These are phyloP conservation scores for Macrolepiota fuliginosa DNA, from an alignment of 768 basidiomycete genomes.

Conservation along the genomic window DNA sequence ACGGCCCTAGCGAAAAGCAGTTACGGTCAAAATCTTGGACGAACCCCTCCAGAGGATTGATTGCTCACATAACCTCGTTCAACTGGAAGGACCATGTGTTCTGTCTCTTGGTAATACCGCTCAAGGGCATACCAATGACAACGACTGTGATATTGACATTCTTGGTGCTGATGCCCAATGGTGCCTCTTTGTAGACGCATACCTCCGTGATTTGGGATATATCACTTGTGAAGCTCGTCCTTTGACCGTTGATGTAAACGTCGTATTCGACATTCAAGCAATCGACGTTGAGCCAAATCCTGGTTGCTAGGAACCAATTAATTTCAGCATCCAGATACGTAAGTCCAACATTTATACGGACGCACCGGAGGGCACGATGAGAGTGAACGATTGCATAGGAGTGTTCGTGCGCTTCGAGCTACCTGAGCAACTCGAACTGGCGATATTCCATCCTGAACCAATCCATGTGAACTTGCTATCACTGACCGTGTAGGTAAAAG, in stretches of 20 bases:
- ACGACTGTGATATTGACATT: constrained; percentile 13
- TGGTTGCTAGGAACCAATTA: background rate
- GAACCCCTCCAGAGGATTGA: background rate
- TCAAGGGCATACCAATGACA: background rate
- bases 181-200: background rate
- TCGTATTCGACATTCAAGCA: background rate
- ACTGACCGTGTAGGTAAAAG: background rate
- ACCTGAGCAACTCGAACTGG: background rate
- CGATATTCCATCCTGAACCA: background rate
- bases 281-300: constrained; percentile 7
- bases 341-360: background rate
- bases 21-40: background rate
- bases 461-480: constrained; percentile 7
- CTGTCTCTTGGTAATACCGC: background rate
- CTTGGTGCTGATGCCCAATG: background rate
- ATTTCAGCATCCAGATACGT: background rate
- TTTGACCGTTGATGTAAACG: constrained; percentile 3
- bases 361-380: constrained; percentile 6
- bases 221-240: background rate
- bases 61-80: constrained; percentile 6
- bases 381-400: constrained; percentile 1
- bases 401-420: constrained; percentile 3
- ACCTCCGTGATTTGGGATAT: background rate
- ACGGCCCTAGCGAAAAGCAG: background rate
- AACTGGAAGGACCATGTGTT: constrained; percentile 2